Evolutionary conservation across 148 eudicot genomes (phyloP), one percentile per base, ranked within the genome.

Genomic region (Camellia sinensis): DNA sequence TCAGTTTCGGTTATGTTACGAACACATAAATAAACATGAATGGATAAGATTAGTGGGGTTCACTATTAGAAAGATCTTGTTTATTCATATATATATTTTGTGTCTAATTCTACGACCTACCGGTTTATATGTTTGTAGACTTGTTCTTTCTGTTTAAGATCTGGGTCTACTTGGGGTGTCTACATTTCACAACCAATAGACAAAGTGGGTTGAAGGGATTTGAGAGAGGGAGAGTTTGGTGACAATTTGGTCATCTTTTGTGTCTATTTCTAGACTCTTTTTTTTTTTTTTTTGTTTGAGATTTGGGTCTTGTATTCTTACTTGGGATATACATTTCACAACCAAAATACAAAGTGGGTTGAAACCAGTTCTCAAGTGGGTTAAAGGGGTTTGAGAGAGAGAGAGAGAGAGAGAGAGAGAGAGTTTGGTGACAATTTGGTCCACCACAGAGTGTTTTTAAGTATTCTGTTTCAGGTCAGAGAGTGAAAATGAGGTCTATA

Each of bases 401-500:
- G 54, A 62, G 57, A 4, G 19, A 12, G 21, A 73, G 56, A 71
- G 59, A 77, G 54, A 62, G 57, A 4, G 68, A 45, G 29, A 5
- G 6, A 10, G 48, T 71, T 71, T 71, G 74, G 52, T 14, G 52
- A 71, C 74, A 71, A 14, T 22, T 5, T 48, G 8, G 19, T 44
- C 9, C 52, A 45, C 74, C 18, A 71, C 4, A 71, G 29, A 18
- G 43, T 43, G 12, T 40, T 69, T 40, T 69, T 52, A 69, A 43
- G 48, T 29, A 29, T 1, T 14, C 37, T 73, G 54, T 52, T 61
- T 53, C 2, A 73, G 19, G 29, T n/a, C 17, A 71, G 48, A 21
- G 43, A 77, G 48, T 5, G 22, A 4, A 21, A 73, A 74, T 7
- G 77, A 91, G 97, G 84, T 87, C 95, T 40, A 80, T 89, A 62